Conservation (phyloP, 495 filamentous ascomycete genomes). For the Acidiella bohemica region DNA sequence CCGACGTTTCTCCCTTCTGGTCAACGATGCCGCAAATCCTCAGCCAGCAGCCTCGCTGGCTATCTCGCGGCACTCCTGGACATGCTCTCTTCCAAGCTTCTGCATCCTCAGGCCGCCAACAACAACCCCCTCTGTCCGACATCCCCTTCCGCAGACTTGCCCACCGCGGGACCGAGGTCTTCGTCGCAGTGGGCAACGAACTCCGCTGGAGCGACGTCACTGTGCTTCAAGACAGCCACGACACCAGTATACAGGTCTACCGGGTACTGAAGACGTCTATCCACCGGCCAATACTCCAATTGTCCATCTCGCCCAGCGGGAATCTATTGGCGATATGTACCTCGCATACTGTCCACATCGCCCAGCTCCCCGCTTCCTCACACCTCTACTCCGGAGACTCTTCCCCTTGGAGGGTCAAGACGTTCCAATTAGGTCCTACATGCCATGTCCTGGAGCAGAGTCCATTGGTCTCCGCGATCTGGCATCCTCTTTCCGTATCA, state of each 20-base stretch:
- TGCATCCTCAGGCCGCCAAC: neutral
- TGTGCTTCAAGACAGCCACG: constrained; percentile 30
- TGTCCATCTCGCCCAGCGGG: constrained; percentile 65
- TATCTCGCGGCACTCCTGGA: constrained; percentile 59
- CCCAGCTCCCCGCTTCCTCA: constrained; percentile 59
- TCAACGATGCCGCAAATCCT: constrained; percentile 61
- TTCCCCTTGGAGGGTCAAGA: constrained; percentile 57
- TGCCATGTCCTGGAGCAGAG: constrained; percentile 75
- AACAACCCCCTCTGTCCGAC: constrained; percentile 15
- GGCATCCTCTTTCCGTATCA: constrained; percentile 73
- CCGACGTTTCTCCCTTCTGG: too few relatives aligned
- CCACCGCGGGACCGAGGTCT: constrained; percentile 62
- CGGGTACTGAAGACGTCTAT: constrained; percentile 55
- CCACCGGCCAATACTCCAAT: constrained; percentile 61
- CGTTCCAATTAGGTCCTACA: constrained; percentile 73
- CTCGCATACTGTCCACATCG: constrained; percentile 69
- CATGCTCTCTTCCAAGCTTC: constrained; percentile 51
- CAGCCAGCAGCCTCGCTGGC: constrained; percentile 71
- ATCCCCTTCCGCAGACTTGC: constrained; percentile 58
- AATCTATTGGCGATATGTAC: constrained; percentile 72
- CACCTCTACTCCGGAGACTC: constrained; percentile 52
- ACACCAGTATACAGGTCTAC: constrained; percentile 6
- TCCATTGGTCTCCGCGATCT: constrained; percentile 60
- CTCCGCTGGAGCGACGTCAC: constrained; percentile 75
- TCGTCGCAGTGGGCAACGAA: constrained; percentile 70